Evolutionary conservation across 345 rosid genomes (phyloP), one percentile per base, ranked within the genome.

Genomic region (Cardamine resedifolia): DNA sequence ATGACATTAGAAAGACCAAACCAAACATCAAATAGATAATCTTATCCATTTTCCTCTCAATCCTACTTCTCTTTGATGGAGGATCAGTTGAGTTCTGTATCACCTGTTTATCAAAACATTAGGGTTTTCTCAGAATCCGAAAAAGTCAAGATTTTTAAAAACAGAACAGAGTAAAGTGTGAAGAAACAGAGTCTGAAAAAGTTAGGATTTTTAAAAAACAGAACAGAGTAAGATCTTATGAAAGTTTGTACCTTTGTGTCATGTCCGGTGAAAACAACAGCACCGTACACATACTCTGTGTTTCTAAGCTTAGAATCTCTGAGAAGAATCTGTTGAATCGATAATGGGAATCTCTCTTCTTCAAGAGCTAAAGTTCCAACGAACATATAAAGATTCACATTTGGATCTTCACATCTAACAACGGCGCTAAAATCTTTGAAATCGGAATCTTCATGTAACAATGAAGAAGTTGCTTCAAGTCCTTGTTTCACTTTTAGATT

Each of bases 401-500:
- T 93, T 36, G 98, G 98, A 67, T 90, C 97, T 82, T 94, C 97
- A 68, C 98, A 94, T 84, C 81, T 82, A 66, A 89, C 66, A 4
- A 77, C 55, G 15, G 90, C 96, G 64, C 48, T 88, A 52, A 94
- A 94, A 72, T 88, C 88, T 45, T 44, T 58, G 59, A 84, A 89
- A 74, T 80, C 48, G 1, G 88, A 78, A 70, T 88, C 95, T 73
- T 86, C 88, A 7, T 83, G 68, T 51, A 90, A 79, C 66, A 66
- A 16, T 12, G 91, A 82, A 5, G 72, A 66, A 57, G 98, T 91
- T 9, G 74, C 75, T 62, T 91, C 97, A 43, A 88, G 72, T 56
- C 89, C 95, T 80, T 94, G 97, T 83, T 90, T 94, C 27, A 91
- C 78, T 78, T 94, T 94, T 78, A 94, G 81, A 79, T 94, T 94